These are phyloP conservation scores for Aspergillus ochraceus DNA, from an alignment of 2,329 filamentous ascomycete species.

Conservation along the genomic window DNA sequence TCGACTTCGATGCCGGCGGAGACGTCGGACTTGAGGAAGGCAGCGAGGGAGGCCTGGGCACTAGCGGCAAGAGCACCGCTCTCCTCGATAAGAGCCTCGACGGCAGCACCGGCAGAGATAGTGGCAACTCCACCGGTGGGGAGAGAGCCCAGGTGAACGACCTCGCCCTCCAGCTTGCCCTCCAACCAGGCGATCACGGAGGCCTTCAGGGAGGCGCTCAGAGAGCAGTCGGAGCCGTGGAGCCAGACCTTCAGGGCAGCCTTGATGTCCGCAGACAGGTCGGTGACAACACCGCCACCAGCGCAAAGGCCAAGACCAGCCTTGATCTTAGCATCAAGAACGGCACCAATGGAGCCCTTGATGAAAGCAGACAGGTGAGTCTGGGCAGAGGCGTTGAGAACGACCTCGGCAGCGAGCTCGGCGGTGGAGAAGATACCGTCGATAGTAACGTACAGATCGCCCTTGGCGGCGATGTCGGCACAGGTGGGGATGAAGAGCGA, in stretches of 20 bases:
- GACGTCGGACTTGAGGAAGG: conserved; percentile 34
- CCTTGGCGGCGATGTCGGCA: conserved; percentile 36
- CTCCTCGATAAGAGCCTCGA: conserved; percentile 30
- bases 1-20: conserved; percentile 27
- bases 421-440: conserved; percentile 36
- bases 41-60: conserved; percentile 31
- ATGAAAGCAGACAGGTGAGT: conserved; percentile 31
- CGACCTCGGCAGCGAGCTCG: conserved; percentile 28
- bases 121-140: conserved; percentile 29
- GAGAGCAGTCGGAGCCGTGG: conserved; percentile 25
- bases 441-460: conserved; percentile 35
- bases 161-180: conserved; percentile 27
- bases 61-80: conserved; percentile 28
- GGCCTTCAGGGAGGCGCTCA: conserved; percentile 29
- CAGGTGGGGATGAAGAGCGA: conserved; percentile 35
- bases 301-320: conserved; percentile 36
- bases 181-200: conserved; percentile 34
- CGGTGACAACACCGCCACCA: conserved; percentile 31
- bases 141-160: conserved; percentile 29
- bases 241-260: conserved; percentile 33
- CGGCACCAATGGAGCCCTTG: conserved; percentile 15
- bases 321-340: conserved; percentile 29
- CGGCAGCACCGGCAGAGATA: conserved; percentile 34
- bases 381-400: conserved; percentile 32
- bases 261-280: conserved; percentile 34